Base-by-base conservation (phyloP, 805 yeast genomes). In the Ogataea sp. region DNA sequence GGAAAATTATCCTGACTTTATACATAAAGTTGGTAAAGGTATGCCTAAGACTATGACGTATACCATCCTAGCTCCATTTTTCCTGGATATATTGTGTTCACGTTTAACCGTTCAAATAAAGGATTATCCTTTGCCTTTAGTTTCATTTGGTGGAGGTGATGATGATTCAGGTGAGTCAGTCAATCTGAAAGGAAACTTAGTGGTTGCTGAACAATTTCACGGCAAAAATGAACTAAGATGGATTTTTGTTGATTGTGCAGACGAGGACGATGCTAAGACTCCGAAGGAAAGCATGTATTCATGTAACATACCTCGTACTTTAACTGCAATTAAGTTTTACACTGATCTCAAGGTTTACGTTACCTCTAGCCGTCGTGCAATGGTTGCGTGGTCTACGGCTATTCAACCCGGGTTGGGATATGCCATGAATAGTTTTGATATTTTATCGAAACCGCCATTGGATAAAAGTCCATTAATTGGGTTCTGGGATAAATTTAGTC, bases 401-500 rank as follows among this genome's bases (percentile, higher is more conserved):
- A 62, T 77, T 34, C 81, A 70, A 45, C 77, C 85, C 0, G 81
- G 79, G 3, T 59, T 78, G 27, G 70, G 70, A 51, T 70, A 80
- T 20, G 72, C 78, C 2, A 75, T 80, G 78, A 56, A 75, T 33
- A 75, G 80, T 58, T 74, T 80, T 52, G 87, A 80, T 55, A 75
- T 69, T 38, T 67, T 80, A 38, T 78, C 85, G 0, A 80, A 80
- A 49, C 84, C 88, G 1, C 83, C 83, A 2, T 55, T 79, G 20
- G 88, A 80, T 51, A 75, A 76, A 1, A 77, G 84, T 2, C 61
- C 68, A 8, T 76, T 75, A 44, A 50, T 80, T 7, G 88, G 88
- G 4, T 77, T 80, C 48, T 80, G 88, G 88, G 88, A 80, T 56
- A 80, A 80, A 46, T 52, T 78, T 31, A 66, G 83, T 2, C 61